phyloP scores from a whole-genome alignment of 768 basidiomycete species.

The Fomitopsis pulvina region DNA sequence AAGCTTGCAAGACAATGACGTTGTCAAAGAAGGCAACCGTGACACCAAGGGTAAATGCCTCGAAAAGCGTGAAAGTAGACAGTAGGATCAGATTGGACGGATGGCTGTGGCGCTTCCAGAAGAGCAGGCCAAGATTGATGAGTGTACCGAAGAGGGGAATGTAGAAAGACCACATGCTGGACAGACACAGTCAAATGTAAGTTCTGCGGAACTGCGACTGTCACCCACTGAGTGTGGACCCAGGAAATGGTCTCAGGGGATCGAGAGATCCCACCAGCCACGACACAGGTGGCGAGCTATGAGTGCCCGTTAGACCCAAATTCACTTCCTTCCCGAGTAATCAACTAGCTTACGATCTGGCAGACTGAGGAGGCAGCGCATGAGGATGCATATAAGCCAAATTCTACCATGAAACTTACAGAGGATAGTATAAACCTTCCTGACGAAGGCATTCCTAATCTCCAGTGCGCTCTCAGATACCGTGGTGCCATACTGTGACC shows the following conservation, averaged over 20 bases:
- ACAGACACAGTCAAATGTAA: neutral
- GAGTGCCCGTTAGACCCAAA: neutral
- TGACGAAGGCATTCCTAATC: slow-evolving; percentile 79
- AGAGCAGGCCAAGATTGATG: slow-evolving; percentile 71
- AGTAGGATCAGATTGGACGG: slow-evolving; percentile 85
- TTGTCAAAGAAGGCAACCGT: slow-evolving; percentile 72
- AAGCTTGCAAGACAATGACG: slow-evolving; percentile 74
- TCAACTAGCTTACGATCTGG: slow-evolving; percentile 51
- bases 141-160: slow-evolving; percentile 74
- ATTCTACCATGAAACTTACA: slow-evolving; percentile 45
- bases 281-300: slow-evolving; percentile 68
- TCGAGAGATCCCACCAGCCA: slow-evolving; percentile 66
- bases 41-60: slow-evolving; percentile 87
- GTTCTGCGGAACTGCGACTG: neutral
- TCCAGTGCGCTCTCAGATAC: slow-evolving; percentile 73
- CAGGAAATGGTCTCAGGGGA: slow-evolving; percentile 56
- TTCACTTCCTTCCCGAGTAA: neutral
- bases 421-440: slow-evolving; percentile 89
- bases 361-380: slow-evolving; percentile 37
- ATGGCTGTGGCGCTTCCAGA: slow-evolving; percentile 89
- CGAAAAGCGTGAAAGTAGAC: slow-evolving; percentile 83
- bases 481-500: slow-evolving; percentile 66
- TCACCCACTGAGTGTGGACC: slow-evolving; percentile 61
- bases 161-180: slow-evolving; percentile 75
- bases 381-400: no score